These are phyloP conservation scores for Solanum clarkiae DNA, from an alignment of 257 asterid genomes.

Conservation along the genomic window DNA sequence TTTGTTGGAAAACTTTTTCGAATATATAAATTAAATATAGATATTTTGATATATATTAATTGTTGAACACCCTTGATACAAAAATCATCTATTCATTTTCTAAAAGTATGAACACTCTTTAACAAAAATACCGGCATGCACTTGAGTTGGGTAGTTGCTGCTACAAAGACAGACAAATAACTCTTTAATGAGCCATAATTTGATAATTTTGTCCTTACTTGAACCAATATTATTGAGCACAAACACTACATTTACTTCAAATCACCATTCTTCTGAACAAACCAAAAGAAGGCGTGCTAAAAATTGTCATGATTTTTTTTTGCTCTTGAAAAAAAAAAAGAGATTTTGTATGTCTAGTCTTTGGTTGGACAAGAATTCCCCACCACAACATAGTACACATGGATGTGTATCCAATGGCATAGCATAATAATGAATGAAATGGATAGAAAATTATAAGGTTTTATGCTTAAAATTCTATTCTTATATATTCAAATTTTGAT, in stretches of 20 bases:
- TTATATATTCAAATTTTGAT: background rate
- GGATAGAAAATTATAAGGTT: background rate
- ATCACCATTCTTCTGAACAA: background rate
- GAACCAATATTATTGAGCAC: background rate
- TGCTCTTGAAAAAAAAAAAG: background rate
- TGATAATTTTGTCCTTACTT: background rate
- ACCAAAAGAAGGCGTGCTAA: background rate
- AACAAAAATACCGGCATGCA: background rate
- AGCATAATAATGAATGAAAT: background rate
- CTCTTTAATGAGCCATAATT: background rate
- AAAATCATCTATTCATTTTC: too few species aligned
- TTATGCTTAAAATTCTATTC: background rate
- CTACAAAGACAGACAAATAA: background rate
- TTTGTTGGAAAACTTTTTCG: too few species aligned
- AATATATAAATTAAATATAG: too few species aligned
- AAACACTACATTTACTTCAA: background rate
- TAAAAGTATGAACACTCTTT: too few species aligned
- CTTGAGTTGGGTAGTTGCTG: background rate
- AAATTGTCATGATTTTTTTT: background rate
- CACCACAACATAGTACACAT: background rate
- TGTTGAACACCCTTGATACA: too few species aligned
- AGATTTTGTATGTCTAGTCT: background rate
- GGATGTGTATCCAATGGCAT: background rate
- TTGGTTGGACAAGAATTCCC: slow-evolving; percentile 2
- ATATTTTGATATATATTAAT: too few species aligned